phyloP scores from a whole-genome alignment of 768 basidiomycete species.

The Cystobasidiopsis lactophilus region DNA sequence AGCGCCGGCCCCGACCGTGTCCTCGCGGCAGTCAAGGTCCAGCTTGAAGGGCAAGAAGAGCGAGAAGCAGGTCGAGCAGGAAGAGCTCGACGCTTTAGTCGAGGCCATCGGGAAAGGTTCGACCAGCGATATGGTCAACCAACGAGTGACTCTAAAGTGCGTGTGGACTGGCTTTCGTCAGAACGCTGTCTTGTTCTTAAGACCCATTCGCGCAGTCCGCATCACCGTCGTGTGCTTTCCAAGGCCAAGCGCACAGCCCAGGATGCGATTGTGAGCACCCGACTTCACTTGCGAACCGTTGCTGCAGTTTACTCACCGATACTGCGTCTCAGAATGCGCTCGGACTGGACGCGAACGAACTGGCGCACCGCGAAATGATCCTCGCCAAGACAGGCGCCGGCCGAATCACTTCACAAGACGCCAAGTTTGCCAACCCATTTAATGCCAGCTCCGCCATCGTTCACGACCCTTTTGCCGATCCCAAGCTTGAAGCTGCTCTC shows the following conservation, averaged over 20 bases:
- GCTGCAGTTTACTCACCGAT: too few species aligned
- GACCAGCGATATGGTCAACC: conserved; percentile 42
- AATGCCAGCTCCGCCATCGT: not conserved
- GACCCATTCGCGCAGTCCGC: not conserved
- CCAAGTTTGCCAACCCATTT: conserved; percentile 1
- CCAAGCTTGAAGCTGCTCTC: not conserved
- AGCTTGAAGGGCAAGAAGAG: not conserved
- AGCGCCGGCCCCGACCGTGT: conserved; percentile 8
- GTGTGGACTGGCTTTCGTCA: not conserved
- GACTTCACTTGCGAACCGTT: too few species aligned
- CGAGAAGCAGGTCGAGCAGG: not conserved
- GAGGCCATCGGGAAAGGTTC: conserved; percentile 37
- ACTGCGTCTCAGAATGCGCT: too few species aligned
- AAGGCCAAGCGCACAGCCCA: not conserved
- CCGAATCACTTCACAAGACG: conserved; percentile 17
- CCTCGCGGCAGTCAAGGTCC: not conserved
- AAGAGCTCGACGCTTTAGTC: conserved; percentile 1
- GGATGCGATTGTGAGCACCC: too few species aligned
- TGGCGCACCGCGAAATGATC: conserved; percentile 13
- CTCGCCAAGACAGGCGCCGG: conserved; percentile 15
- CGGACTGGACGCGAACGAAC: conserved; percentile 9
- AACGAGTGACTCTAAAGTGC: conserved; percentile 33
- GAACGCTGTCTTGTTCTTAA: not conserved
- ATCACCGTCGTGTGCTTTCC: not conserved
- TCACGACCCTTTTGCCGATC: not conserved